Percentiles rank a stretch among this genome's conserved stretches.
Conservation (phyloP, 768 basidiomycete species). For the Boletus pseudopeckii region DNA sequence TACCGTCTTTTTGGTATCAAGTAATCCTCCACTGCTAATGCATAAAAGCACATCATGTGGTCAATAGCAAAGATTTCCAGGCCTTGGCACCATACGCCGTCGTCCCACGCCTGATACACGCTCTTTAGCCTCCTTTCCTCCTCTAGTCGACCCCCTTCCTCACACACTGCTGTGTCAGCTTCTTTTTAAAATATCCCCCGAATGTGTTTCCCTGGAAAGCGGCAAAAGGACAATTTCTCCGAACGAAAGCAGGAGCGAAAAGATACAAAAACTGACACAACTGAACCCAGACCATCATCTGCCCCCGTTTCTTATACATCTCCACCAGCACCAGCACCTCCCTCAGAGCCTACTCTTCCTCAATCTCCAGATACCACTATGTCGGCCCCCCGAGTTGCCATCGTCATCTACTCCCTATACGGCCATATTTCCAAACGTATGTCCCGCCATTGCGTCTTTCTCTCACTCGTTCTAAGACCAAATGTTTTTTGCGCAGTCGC, state of each 20-base stretch:
- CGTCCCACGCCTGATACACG: slow-evolving; percentile 27
- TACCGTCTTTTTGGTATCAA: slow-evolving; percentile 3
- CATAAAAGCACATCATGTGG: slow-evolving; percentile 19
- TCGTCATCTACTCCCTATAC: slow-evolving; percentile 49
- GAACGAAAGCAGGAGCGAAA: slow-evolving; percentile 22
- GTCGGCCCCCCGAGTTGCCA: slow-evolving; percentile 39
- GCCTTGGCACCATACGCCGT: slow-evolving; percentile 9
- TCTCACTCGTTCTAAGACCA: background rate
- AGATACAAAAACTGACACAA: slow-evolving; percentile 9
- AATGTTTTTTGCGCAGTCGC: slow-evolving; percentile 21
- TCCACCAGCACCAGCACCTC: background rate
- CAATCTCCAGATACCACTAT: background rate
- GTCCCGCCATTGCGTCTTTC: slow-evolving; percentile 9
- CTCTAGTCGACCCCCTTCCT: background rate
- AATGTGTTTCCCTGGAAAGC: slow-evolving; percentile 41
- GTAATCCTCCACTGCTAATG: background rate
- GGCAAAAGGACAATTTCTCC: slow-evolving; percentile 34
- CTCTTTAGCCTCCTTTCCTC: background rate
- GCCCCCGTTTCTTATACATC: background rate
- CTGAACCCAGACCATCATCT: slow-evolving; percentile 3
- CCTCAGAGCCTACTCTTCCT: background rate
- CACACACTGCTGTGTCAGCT: background rate
- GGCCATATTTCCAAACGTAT: slow-evolving; percentile 47
- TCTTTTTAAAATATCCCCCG: background rate
- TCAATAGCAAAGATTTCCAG: slow-evolving; percentile 5